Evolutionary conservation across 1,284 basidiomycete species (phyloP).

Genomic region (Neolentinus lepideus): DNA sequence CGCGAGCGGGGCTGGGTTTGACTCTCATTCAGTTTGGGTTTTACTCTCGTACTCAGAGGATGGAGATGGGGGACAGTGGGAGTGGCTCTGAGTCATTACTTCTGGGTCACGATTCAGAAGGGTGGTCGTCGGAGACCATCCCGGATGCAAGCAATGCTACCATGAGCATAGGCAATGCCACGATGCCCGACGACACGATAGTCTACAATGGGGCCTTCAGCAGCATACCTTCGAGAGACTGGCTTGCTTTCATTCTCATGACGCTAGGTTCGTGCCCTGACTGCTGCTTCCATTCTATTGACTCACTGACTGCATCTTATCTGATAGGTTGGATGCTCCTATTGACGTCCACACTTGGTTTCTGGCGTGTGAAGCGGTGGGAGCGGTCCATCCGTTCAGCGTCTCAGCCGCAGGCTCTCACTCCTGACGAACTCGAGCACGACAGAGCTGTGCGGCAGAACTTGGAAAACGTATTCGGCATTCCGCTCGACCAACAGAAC

Average conservation of each 20-base stretch:
- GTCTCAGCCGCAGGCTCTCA: slow-evolving; percentile 19
- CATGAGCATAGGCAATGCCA: slow-evolving; percentile 3
- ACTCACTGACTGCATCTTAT: slow-evolving; percentile 1
- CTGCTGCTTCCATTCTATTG: not conserved
- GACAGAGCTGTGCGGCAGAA: slow-evolving; percentile 40
- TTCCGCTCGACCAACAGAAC: slow-evolving; percentile 21
- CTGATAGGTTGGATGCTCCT: slow-evolving; percentile 83
- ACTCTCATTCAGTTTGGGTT: slow-evolving; percentile 90
- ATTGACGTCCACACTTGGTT: slow-evolving; percentile 71
- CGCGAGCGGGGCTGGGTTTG: slow-evolving; percentile 89
- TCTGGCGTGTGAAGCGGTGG: slow-evolving; percentile 82
- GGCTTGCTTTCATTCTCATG: slow-evolving; percentile 90
- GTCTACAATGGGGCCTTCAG: slow-evolving; percentile 13
- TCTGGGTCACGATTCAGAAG: not conserved
- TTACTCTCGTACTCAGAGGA: slow-evolving; percentile 35
- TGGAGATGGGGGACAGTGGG: slow-evolving; percentile 16
- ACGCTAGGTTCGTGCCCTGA: slow-evolving; percentile 54
- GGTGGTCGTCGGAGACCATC: slow-evolving; percentile 4
- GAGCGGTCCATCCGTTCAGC: slow-evolving; percentile 50
- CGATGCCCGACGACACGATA: slow-evolving; percentile 7
- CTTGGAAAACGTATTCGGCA: slow-evolving; percentile 40
- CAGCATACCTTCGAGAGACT: slow-evolving; percentile 52
- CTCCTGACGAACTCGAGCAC: slow-evolving; percentile 36
- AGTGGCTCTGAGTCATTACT: slow-evolving; percentile 12
- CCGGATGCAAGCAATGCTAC: slow-evolving; percentile 4